phyloP scores from a whole-genome alignment of 1,139 yeast genomes.

The Yamadazyma triangularis region DNA sequence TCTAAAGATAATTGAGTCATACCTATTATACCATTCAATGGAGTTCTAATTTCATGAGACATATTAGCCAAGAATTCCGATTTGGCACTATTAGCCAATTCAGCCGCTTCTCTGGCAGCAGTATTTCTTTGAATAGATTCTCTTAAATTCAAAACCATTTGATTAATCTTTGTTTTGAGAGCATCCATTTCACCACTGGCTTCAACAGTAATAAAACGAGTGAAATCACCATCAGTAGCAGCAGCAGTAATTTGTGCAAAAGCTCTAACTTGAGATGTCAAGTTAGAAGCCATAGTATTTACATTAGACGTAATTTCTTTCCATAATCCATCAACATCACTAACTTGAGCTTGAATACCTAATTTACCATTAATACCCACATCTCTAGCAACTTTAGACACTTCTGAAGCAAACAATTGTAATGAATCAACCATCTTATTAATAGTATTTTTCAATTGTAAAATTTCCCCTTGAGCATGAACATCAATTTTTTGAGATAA shows the following conservation, averaged over 20 bases:
- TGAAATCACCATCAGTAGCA: slow-evolving; percentile 90
- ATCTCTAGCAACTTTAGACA: slow-evolving; percentile 84
- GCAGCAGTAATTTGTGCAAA: slow-evolving; percentile 93
- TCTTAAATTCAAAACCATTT: slow-evolving; percentile 83
- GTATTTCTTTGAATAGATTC: slow-evolving; percentile 89
- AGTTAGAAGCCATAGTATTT: slow-evolving; percentile 87
- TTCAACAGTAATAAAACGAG: slow-evolving; percentile 84
- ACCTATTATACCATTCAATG: slow-evolving; percentile 89
- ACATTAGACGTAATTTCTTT: slow-evolving; percentile 91
- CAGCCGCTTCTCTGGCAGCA: slow-evolving; percentile 92
- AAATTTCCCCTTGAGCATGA: slow-evolving; percentile 83
- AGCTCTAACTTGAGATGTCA: slow-evolving; percentile 89
- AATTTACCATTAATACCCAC: slow-evolving; percentile 91
- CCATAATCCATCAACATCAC: slow-evolving; percentile 90
- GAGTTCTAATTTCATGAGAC: slow-evolving; percentile 90
- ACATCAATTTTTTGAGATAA: slow-evolving; percentile 83
- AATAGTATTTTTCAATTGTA: slow-evolving; percentile 74
- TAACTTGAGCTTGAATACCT: slow-evolving; percentile 88
- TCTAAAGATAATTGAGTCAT: slow-evolving; percentile 88
- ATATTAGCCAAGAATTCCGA: slow-evolving; percentile 87
- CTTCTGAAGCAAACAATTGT: slow-evolving; percentile 84
- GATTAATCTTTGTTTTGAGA: slow-evolving; percentile 81
- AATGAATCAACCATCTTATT: slow-evolving; percentile 90
- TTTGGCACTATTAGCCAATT: slow-evolving; percentile 83
- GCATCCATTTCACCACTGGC: slow-evolving; percentile 96